A percentile compares a stretch with the other conserved stretches of the same genome.
Evolutionary conservation across 495 filamentous ascomycete genomes (phyloP).

Genomic region (Pseudevernia furfuracea): DNA sequence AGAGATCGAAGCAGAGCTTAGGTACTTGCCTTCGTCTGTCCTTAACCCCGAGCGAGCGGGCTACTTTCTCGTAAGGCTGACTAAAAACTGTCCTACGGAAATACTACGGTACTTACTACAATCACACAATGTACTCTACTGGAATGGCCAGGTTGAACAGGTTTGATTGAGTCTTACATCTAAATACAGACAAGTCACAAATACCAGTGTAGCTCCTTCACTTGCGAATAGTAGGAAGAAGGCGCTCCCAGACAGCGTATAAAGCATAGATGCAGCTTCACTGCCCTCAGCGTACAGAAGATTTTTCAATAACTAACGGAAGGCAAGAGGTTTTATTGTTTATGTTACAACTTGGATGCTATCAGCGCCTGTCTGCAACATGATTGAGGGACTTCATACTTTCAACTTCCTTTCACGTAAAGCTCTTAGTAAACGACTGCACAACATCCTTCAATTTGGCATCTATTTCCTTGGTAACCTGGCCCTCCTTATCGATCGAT

Average conservation of each 20-base stretch:
- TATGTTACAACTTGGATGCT: slow-evolving; percentile 18
- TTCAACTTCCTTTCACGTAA: slow-evolving; percentile 38
- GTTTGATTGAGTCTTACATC: slow-evolving; percentile 9
- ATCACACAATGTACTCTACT: no score
- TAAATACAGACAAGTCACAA: slow-evolving; percentile 15
- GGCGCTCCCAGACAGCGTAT: no score
- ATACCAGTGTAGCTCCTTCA: slow-evolving; percentile 8
- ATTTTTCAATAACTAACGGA: not conserved
- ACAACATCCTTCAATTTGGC: slow-evolving; percentile 74
- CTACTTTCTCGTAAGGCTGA: not conserved
- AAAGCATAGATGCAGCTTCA: not conserved
- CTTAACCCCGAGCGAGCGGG: not conserved
- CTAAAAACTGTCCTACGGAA: not conserved
- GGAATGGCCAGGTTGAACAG: not conserved
- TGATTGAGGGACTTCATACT: not conserved
- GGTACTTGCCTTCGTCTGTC: no score
- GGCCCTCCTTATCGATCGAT: slow-evolving; percentile 92
- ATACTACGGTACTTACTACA: no score
- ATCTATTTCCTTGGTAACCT: slow-evolving; percentile 92
- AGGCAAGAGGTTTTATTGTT: slow-evolving; percentile 7
- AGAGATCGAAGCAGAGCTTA: not conserved
- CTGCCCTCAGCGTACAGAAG: not conserved
- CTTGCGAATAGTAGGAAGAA: not conserved
- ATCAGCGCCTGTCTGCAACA: slow-evolving; percentile 4
- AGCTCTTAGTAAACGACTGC: slow-evolving; percentile 84